Percentiles rank a stretch among this genome's conserved stretches.
phyloP scores from a whole-genome alignment of 108 stramenopile genomes.

The Stephanodiscus triporus region DNA sequence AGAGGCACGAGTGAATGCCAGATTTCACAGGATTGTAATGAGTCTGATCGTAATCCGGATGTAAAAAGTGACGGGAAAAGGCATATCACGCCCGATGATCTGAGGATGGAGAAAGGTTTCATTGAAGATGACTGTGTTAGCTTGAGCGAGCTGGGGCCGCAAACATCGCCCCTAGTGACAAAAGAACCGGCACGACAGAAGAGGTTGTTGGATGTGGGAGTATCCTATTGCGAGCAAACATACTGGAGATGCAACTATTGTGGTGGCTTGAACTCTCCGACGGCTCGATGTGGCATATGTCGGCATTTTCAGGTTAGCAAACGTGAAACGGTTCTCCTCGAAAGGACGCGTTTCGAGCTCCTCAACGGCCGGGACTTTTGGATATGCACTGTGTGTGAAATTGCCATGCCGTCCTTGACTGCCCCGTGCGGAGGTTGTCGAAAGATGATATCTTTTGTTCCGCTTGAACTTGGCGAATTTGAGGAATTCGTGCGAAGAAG shows the following conservation, averaged over 20 bases:
- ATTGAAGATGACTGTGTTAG: neutral
- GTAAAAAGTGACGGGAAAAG: neutral
- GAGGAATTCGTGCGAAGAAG: slow-evolving; percentile 42
- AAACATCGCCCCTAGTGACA: neutral
- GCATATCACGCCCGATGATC: neutral
- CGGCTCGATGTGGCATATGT: slow-evolving; percentile 9
- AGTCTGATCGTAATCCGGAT: neutral
- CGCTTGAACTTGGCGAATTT: slow-evolving; percentile 37
- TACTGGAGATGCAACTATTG: slow-evolving; percentile 19
- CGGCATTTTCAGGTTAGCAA: neutral
- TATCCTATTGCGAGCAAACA: neutral
- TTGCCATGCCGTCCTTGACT: slow-evolving; percentile 28
- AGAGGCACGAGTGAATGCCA: slow-evolving; percentile 8
- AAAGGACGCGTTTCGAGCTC: slow-evolving; percentile 29
- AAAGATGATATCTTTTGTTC: slow-evolving; percentile 23
- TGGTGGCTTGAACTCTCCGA: slow-evolving; percentile 12
- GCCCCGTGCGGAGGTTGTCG: slow-evolving; percentile 26
- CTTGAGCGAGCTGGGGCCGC: neutral
- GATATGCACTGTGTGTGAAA: slow-evolving; percentile 40
- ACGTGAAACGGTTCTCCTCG: slow-evolving; percentile 20
- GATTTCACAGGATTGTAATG: neutral
- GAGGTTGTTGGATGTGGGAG: neutral
- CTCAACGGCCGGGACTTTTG: slow-evolving; percentile 43
- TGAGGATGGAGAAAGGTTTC: neutral
- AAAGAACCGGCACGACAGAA: neutral